Conservation (phyloP, 176 grass and related monocot species). For the Calamus simplicifolius region DNA sequence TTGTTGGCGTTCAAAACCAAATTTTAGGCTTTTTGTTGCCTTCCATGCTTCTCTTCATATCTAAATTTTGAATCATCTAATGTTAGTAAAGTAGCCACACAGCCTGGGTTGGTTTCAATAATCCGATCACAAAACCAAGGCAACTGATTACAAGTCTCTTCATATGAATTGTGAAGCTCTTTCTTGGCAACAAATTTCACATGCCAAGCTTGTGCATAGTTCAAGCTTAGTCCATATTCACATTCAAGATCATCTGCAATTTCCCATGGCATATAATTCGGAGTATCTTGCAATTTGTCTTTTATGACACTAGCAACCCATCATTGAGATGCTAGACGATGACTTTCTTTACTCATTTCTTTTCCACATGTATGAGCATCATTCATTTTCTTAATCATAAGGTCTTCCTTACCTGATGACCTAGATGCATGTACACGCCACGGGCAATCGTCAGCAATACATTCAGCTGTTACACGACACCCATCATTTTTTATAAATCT, state of each 20-base stretch:
- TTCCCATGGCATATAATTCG: slow-evolving; percentile 79
- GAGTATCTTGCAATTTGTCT: slow-evolving; percentile 78
- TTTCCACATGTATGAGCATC: slow-evolving; percentile 79
- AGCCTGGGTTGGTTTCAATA: slow-evolving; percentile 75
- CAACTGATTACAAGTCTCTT: slow-evolving; percentile 72
- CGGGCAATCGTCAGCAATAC: slow-evolving; percentile 65
- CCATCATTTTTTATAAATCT: slow-evolving; percentile 89
- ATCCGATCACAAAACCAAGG: slow-evolving; percentile 90
- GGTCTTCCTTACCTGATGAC: slow-evolving; percentile 57
- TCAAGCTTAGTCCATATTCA: slow-evolving; percentile 83
- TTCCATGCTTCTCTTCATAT: slow-evolving; percentile 72
- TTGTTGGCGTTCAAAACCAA: too few relatives aligned
- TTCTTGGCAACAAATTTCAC: slow-evolving; percentile 89
- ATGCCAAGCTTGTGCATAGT: slow-evolving; percentile 94
- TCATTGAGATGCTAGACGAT: slow-evolving; percentile 67
- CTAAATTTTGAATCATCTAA: slow-evolving; percentile 77
- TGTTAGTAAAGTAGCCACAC: slow-evolving; percentile 54
- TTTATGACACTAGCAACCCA: slow-evolving; percentile 99
- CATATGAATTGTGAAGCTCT: slow-evolving; percentile 70
- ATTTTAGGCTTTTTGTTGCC: too few relatives aligned
- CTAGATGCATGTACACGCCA: slow-evolving; percentile 92
- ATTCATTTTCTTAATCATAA: slow-evolving; percentile 93
- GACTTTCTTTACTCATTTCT: slow-evolving; percentile 62
- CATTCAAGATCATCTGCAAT: slow-evolving; percentile 81
- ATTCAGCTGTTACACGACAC: slow-evolving; percentile 76